Evolutionary conservation across 495 filamentous ascomycete species (phyloP), one percentile per base, ranked within the genome.

Genomic region (Podospora pseudocomata): DNA sequence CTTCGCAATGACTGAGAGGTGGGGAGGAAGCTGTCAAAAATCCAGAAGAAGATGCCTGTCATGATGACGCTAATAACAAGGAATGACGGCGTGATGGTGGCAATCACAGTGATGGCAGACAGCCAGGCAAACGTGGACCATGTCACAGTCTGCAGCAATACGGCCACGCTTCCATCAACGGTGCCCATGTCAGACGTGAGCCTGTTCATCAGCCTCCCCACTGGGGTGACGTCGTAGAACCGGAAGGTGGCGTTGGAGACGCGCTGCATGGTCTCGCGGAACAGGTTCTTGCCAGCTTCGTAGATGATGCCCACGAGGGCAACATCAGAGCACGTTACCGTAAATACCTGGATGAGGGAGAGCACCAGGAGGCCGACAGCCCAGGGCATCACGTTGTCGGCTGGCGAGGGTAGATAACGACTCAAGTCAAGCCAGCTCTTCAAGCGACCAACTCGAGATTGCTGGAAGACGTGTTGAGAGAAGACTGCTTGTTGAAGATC

Each of bases 171-270:
- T 0, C 92, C 91, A 75, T 96, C 92, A 9, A 94, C 80, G 18
- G 90, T 91, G 15, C 89, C 89, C 77, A 95, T 94, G 73, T 96
- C 92, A 3, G 89, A 90, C 0, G 91, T 94, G 65, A 96, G 79
- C 19, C 92, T 86, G 75, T 96, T 96, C 91, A 94, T 94, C 71
- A 96, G 80, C 26, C 91, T 85, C 0, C 92, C 92, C 20, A 93
- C 86, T 0, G 92, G 92, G 3, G 92, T 96, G 5, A 92, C 86
- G 76, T 96, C 92, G 80, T 93, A 93, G 77, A 92, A 96, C 49
- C 91, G 88, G 76, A 96, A 96, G 2, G 89, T 94, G 19, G 92
- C 91, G 75, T 89, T 84, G 72, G 86, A 88, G 65, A 94, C 90
- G 39, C 84, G 84, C 7, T 83, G 69, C 80, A 95, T 87, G 15